A percentile compares a stretch with the other conserved stretches of the same genome.
These are phyloP conservation scores for Rubroshorea leprosula DNA, from an alignment of 345 rosid species.

Conservation along the genomic window DNA sequence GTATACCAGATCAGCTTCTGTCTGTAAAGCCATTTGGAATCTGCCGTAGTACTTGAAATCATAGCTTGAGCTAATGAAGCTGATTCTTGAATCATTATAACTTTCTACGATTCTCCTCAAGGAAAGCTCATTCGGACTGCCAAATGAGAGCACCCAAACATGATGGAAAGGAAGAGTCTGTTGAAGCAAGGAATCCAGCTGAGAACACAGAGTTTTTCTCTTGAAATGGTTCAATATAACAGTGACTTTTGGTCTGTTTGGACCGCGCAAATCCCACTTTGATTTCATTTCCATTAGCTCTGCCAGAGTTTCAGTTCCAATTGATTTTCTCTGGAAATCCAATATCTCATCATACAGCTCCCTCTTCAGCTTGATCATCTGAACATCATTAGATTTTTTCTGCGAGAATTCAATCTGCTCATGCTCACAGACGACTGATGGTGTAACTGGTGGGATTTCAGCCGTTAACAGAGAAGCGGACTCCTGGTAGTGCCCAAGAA, in stretches of 20 bases:
- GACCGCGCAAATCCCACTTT: constrained; percentile 64
- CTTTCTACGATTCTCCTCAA: constrained; percentile 66
- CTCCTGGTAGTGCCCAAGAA: constrained; percentile 55
- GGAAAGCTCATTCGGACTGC: constrained; percentile 70
- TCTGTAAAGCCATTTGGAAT: constrained; percentile 92
- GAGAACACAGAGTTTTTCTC: constrained; percentile 90
- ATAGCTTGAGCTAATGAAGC: constrained; percentile 83
- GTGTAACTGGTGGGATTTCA: constrained; percentile 31
- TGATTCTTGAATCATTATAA: constrained; percentile 85
- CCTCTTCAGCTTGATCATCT: constrained; percentile 74
- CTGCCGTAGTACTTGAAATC: constrained; percentile 98
- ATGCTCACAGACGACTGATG: constrained; percentile 64
- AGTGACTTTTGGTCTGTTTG: constrained; percentile 62
- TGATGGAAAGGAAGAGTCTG: constrained; percentile 92
- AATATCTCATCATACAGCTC: constrained; percentile 62
- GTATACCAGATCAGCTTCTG: constrained; percentile 84
- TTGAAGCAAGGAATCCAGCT: constrained; percentile 76
- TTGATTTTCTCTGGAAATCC: constrained; percentile 48
- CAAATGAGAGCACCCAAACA: constrained; percentile 91
- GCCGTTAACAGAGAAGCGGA: constrained; percentile 31
- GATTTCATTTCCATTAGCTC: constrained; percentile 83
- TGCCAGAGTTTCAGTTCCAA: constrained; percentile 61
- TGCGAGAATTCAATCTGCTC: constrained; percentile 88
- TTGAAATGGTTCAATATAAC: constrained; percentile 94
- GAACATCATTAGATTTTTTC: constrained; percentile 71